Evolutionary conservation across 2,329 filamentous ascomycete genomes (phyloP), one percentile per base, ranked within the genome.

Genomic region (Colletotrichum melonis): DNA sequence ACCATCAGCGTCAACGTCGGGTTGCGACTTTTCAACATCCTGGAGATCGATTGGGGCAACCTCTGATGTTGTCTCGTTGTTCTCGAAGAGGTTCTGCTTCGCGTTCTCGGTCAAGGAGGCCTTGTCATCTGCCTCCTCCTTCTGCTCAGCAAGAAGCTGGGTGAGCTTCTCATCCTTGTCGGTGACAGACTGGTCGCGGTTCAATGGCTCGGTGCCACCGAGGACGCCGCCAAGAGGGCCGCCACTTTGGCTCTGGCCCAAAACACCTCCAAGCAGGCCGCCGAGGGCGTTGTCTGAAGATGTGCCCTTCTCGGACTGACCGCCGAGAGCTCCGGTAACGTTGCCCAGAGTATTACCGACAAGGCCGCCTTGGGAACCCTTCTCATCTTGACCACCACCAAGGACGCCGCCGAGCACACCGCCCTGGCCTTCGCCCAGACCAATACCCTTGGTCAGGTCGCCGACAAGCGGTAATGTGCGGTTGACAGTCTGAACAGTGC

Each of bases 401-500:
- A 62, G 56, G 4, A 75, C 65, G 12, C 74, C 73, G 38, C 73
- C 69, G 30, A 76, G 66, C 9, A 68, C 64, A 56, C 66, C 73
- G n/a, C 67, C 67, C 22, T 74, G 72, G 11, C 72, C 69, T 49
- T 74, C 74, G 4, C 74, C 74, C 49, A 75, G 55, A 12, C 75
- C 73, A 5, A 75, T 55, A 14, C 75, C 75, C 59, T 74, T 76
- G n/a, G 69, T 75, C 63, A 76, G 30, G 24, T 71, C 67, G 52
- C 71, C 75, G 55, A 75, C 74, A 22, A 76, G 58, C 3, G 74
- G 74, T 54, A 76, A 55, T 49, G 65, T 67, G 55, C 69, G 63
- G 73, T 74, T 79, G 9, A 80, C 78, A 19, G 78, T 77, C 71
- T 79, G 75, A 22, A 78, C 69, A 5, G 75, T 76, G 16, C 74